phyloP scores from a whole-genome alignment of 805 yeast genomes.

The Yarrowia divulgata region DNA sequence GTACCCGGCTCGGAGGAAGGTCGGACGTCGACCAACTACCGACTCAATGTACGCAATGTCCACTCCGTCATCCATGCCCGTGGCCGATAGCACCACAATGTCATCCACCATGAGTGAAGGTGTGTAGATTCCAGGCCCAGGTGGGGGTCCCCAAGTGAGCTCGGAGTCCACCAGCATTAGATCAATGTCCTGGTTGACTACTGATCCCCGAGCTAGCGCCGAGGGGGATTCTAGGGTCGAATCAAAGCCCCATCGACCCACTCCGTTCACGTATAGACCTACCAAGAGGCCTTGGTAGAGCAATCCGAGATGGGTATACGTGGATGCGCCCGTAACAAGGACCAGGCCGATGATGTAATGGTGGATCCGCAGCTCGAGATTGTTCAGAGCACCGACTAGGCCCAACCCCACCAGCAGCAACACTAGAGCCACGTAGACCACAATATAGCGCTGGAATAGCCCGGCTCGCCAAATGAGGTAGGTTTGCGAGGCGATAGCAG shows the following conservation, averaged over 20 bases:
- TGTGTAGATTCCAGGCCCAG: constrained; percentile 27
- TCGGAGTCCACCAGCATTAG: constrained; percentile 12
- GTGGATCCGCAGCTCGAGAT: constrained; percentile 76
- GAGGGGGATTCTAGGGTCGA: constrained; percentile 56
- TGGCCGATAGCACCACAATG: neutral
- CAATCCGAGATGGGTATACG: constrained; percentile 53
- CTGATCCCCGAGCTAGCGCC: constrained; percentile 38
- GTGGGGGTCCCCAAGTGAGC: constrained; percentile 30
- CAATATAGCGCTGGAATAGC: constrained; percentile 59
- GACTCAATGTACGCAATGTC: constrained; percentile 14
- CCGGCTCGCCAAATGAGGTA: constrained; percentile 75
- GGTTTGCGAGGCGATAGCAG: constrained; percentile 75
- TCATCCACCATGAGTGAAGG: constrained; percentile 38
- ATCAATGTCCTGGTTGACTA: constrained; percentile 21
- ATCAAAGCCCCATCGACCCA: constrained; percentile 92
- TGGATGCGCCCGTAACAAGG: constrained; percentile 84
- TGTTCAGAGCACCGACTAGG: constrained; percentile 49
- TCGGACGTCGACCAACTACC: constrained; percentile 23
- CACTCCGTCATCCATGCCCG: constrained; percentile 30
- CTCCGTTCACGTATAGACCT: constrained; percentile 84
- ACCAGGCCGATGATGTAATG: constrained; percentile 80
- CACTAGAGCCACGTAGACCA: constrained; percentile 23
- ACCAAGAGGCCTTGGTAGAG: constrained; percentile 83
- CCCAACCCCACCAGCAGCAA: constrained; percentile 23
- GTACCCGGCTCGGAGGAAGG: constrained; percentile 25